Percentiles rank a stretch among this genome's conserved stretches.
Conservation (phyloP, 73 alveolate species). For the Paramecium caudatum region DNA sequence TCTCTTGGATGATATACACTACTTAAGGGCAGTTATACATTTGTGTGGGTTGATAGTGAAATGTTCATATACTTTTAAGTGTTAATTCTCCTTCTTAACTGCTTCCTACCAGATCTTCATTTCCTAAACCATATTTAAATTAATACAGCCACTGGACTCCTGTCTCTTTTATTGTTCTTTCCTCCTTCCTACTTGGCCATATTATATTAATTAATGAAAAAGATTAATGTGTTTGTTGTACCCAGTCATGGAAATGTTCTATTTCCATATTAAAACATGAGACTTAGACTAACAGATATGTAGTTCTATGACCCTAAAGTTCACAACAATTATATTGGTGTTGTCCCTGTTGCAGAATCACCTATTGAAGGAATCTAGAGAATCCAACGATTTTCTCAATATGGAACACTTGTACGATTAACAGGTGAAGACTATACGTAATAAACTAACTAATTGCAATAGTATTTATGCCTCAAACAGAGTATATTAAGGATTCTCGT, state of each 20-base stretch:
- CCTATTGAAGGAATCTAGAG: not conserved
- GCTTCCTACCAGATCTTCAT: slow-evolving; percentile 74
- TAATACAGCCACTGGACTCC: slow-evolving; percentile 49
- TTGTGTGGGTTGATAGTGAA: slow-evolving; percentile 74
- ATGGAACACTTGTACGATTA: slow-evolving; percentile 5
- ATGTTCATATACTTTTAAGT: slow-evolving; percentile 70
- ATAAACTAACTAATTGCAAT: not conserved
- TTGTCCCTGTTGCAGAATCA: not conserved
- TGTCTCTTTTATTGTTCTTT: slow-evolving; percentile 22
- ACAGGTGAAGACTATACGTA: slow-evolving; percentile 54
- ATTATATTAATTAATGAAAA: slow-evolving; percentile 63
- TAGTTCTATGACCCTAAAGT: slow-evolving; percentile 64
- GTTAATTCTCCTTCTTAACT: slow-evolving; percentile 70
- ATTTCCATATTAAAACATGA: slow-evolving; percentile 68
- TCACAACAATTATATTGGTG: not conserved
- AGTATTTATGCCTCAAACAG: not conserved
- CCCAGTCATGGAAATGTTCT: slow-evolving; percentile 64
- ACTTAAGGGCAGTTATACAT: slow-evolving; percentile 24
- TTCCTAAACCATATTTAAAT: slow-evolving; percentile 51
- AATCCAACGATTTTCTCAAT: not conserved
- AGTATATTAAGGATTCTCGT: slow-evolving; percentile 28
- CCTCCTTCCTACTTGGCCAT: slow-evolving; percentile 56
- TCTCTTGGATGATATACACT: slow-evolving; percentile 68
- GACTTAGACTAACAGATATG: slow-evolving; percentile 63
- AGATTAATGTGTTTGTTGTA: slow-evolving; percentile 67